phyloP scores from a whole-genome alignment of 306 rosid genomes.

The Sphenostylis stenocarpa region DNA sequence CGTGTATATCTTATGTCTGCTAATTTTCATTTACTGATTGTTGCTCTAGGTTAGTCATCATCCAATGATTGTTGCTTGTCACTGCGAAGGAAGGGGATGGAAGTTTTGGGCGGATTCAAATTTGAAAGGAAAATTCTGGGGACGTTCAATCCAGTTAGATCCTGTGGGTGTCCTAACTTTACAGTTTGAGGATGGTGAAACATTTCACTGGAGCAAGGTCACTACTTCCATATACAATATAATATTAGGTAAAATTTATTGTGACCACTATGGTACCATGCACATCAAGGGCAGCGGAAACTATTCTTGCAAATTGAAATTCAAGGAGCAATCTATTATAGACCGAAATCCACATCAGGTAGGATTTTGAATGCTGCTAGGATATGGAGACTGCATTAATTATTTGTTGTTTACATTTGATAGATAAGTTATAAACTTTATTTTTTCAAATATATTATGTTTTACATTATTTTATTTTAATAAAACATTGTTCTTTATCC shows the following conservation, averaged over 20 bases:
- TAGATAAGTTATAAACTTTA: neutral
- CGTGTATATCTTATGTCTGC: slow-evolving; percentile 6
- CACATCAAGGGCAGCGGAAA: slow-evolving; percentile 91
- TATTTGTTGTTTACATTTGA: slow-evolving; percentile 5
- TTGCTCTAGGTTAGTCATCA: slow-evolving; percentile 93
- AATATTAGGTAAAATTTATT: slow-evolving; percentile 90
- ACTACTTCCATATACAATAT: slow-evolving; percentile 97
- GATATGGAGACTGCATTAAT: slow-evolving; percentile 4
- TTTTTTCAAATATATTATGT: neutral
- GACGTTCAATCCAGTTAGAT: slow-evolving; percentile 95
- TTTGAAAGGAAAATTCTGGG: slow-evolving; percentile 98
- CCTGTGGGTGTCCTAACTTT: slow-evolving; percentile 93
- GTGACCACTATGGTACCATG: slow-evolving; percentile 98
- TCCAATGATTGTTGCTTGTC: slow-evolving; percentile 97
- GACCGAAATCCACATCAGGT: slow-evolving; percentile 99
- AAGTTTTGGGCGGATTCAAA: slow-evolving; percentile 97
- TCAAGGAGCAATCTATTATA: slow-evolving; percentile 97
- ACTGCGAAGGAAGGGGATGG: slow-evolving; percentile 95
- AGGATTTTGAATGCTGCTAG: slow-evolving; percentile 22
- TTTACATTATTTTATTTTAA: neutral
- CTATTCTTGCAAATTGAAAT: slow-evolving; percentile 96
- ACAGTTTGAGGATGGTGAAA: slow-evolving; percentile 91
- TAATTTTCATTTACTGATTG: slow-evolving; percentile 48
- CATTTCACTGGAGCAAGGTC: slow-evolving; percentile 98
- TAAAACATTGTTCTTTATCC: neutral